phyloP scores from a whole-genome alignment of 306 rosid genomes.

The Ormosia semicastrata region DNA sequence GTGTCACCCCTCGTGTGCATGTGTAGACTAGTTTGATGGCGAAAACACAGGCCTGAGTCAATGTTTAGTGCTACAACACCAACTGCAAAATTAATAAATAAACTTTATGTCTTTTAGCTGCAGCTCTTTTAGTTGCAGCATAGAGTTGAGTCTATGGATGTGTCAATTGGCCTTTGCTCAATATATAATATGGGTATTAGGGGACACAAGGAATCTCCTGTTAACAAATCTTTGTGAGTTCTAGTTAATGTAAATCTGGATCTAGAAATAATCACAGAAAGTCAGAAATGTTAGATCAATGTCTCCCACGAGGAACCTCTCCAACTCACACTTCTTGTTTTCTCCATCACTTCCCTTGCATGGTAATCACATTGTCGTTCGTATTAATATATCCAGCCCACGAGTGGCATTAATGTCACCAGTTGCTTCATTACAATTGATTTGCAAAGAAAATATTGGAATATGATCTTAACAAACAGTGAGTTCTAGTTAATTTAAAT shows the following conservation, averaged over 20 bases:
- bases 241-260: not conserved
- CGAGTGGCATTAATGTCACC: not conserved
- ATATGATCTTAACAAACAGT: not conserved
- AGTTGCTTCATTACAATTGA: not conserved
- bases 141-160: not conserved
- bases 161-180: not conserved
- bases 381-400: not conserved
- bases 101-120: not conserved
- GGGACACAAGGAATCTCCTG: slow-evolving; percentile 25
- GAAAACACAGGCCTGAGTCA: not conserved
- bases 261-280: not conserved
- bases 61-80: not conserved
- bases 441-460: not conserved
- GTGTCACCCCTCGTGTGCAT: slow-evolving; percentile 2
- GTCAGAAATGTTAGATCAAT: not conserved
- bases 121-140: not conserved
- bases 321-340: not conserved
- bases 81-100: not conserved
- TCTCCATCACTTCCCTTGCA: not conserved
- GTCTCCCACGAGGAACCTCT: slow-evolving; percentile 14
- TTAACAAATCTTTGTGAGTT: not conserved
- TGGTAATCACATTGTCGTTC: not conserved
- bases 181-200: not conserved
- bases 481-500: not conserved
- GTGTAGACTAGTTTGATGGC: not conserved